Evolutionary conservation across 306 rosid species (phyloP).

Genomic region (Nissolia schottii): DNA sequence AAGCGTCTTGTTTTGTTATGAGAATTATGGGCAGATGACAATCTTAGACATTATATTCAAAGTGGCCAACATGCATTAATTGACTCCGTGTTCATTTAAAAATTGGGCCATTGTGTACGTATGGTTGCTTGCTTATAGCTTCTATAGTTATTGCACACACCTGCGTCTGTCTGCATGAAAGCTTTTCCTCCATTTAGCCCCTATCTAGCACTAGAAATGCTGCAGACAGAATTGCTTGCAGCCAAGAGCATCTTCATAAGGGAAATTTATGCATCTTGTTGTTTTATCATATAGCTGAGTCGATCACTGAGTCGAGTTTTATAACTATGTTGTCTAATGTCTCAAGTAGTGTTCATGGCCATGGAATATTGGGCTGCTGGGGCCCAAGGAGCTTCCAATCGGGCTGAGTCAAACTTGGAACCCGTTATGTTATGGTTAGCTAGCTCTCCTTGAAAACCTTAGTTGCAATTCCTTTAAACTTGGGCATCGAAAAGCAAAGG

Average conservation of each 20-base stretch:
- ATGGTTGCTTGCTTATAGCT: background rate
- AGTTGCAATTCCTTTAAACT: no score
- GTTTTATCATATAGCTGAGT: background rate
- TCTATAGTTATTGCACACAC: background rate
- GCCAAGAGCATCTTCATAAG: background rate
- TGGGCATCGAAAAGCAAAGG: no score
- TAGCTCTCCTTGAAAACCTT: no score
- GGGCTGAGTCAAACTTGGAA: no score
- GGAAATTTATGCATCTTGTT: background rate
- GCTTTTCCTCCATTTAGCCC: background rate
- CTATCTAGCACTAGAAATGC: background rate
- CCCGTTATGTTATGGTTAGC: no score
- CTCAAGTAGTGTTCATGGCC: no score
- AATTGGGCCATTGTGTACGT: constrained; percentile 1
- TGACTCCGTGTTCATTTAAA: constrained; percentile 5
- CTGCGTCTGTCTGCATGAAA: background rate
- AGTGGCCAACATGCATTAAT: constrained; percentile 21
- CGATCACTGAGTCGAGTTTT: no score
- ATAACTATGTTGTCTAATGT: background rate
- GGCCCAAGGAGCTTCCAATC: no score
- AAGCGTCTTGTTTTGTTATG: no score
- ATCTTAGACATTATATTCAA: constrained; percentile 34
- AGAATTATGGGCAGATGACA: constrained; percentile 42
- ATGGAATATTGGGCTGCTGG: no score
- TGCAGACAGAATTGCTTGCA: background rate